Base-by-base conservation (phyloP, 805 yeast species). In the Suhomyces prunicola region DNA sequence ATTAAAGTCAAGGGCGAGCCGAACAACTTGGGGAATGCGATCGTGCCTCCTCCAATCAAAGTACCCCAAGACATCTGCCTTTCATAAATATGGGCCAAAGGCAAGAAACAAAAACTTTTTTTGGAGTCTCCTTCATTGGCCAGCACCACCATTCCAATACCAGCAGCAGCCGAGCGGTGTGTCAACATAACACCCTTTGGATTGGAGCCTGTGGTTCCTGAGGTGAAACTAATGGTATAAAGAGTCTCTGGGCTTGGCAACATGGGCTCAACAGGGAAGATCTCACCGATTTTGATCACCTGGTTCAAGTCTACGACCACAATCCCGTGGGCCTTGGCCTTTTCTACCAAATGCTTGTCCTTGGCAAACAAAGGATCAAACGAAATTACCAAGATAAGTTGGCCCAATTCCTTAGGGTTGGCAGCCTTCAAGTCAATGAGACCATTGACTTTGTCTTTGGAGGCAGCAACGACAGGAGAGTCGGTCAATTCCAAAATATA, bases 311-410 rank as follows among this genome's bases (percentile, higher is more conserved):
- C 67, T 26, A 56, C 62, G 46, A 66, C 58, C 40, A 56, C 61
- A 23, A 65, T 56, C 9, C 52, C 47, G 36, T 52, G 45, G 2
- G 35, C 52, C 15, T 56, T 52, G 5, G 68, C 68, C 17, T 42
- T n/a, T n/a, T 46, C 48, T 15, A 58, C 97, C 50, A 90, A 77
- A 66, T 82, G 90, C 64, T 86, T 87, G 23, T 65, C 60, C 46
- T 77, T 78, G 1, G 68, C 57, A 4, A 57, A 54, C 50, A 82
- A 65, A 13, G 73, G 71, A 56, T 85, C 89, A 73, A 84, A 77
- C 46, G 83, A 80, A 17, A 87, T 73, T 50, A 87, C 65, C 24
- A 82, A 72, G 58, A 82, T 81, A 52, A 87, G 63, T 54, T 57
- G 56, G 29, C 65, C 67, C 52, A 81, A 68, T 12, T 69, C 57